These are phyloP conservation scores for Sporothrix schenckii DNA, from an alignment of 2,329 filamentous ascomycete genomes.

Conservation along the genomic window DNA sequence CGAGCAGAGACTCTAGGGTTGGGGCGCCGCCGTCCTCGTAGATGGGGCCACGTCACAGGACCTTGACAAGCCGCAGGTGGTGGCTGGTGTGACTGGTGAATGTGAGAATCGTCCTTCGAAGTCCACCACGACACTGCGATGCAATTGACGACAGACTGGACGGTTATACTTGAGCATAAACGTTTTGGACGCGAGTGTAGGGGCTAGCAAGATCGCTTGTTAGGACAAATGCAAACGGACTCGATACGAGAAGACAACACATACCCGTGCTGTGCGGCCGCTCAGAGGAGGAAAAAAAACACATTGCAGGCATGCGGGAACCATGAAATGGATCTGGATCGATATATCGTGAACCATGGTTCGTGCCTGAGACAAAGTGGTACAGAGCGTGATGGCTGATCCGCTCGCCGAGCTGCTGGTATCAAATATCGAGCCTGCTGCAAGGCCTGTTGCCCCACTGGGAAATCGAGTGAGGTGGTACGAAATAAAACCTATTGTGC, in stretches of 20 bases:
- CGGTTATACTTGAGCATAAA: background rate
- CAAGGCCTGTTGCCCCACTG: constrained; percentile 1
- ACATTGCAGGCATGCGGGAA: background rate
- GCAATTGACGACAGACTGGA: background rate
- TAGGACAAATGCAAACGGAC: background rate
- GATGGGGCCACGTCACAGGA: constrained; percentile 61
- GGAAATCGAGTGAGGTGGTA: background rate
- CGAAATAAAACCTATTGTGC: background rate
- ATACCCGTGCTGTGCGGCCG: no score
- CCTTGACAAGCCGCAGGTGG: constrained; percentile 71
- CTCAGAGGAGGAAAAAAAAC: no score
- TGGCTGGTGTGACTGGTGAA: constrained; percentile 32
- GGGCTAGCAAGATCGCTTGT: background rate
- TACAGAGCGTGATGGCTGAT: background rate
- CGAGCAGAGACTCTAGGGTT: constrained; percentile 55
- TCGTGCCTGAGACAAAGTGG: background rate
- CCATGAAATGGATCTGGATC: background rate
- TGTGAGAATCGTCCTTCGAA: no score
- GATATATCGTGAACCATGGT: background rate
- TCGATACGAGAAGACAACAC: background rate
- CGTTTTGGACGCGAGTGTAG: background rate
- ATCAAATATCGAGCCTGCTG: no score
- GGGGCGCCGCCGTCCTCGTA: constrained; percentile 63
- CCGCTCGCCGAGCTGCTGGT: background rate
- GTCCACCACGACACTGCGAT: no score